A percentile compares a stretch with the other conserved stretches of the same genome.
phyloP scores from a whole-genome alignment of 2,329 filamentous ascomycete species.

The Aspergillus aculeatus region DNA sequence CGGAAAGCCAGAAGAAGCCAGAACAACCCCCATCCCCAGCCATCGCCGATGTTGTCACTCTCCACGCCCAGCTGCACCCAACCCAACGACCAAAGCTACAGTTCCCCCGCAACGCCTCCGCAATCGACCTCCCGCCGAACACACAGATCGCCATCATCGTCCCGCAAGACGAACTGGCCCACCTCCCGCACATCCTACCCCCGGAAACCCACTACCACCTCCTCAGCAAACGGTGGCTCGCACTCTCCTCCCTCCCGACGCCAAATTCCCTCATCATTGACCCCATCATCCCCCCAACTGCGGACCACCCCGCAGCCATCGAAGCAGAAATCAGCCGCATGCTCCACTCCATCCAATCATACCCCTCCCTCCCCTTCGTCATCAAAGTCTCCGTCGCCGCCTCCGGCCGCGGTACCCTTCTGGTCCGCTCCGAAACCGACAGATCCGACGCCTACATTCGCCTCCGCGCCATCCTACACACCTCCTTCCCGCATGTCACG shows the following conservation, averaged over 20 bases:
- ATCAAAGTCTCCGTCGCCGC: conserved; percentile 5
- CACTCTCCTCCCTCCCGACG: not conserved
- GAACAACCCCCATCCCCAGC: not conserved
- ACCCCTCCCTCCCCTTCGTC: not conserved
- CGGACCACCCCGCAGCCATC: not conserved
- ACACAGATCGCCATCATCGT: not conserved
- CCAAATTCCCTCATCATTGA: not conserved
- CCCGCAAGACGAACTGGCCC: not conserved
- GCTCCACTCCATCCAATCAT: not conserved
- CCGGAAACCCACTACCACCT: conserved; percentile 3
- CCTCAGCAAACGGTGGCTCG: conserved; percentile 1
- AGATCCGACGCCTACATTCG: not conserved
- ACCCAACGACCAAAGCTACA: not conserved
- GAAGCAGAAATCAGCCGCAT: not conserved
- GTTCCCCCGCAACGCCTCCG: not conserved
- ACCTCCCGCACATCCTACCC: not conserved
- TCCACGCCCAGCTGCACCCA: not conserved
- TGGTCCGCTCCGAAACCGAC: not conserved
- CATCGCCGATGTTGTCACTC: not conserved
- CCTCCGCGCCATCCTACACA: not conserved
- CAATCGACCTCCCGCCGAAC: not conserved
- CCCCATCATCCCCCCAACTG: not conserved
- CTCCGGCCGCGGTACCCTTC: conserved; percentile 1
- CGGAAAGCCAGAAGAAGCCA: not conserved
- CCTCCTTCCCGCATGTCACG: not conserved